These are phyloP conservation scores for Wallacemonas sp. DNA, from an alignment of 208 protist genomes.

Conservation along the genomic window DNA sequence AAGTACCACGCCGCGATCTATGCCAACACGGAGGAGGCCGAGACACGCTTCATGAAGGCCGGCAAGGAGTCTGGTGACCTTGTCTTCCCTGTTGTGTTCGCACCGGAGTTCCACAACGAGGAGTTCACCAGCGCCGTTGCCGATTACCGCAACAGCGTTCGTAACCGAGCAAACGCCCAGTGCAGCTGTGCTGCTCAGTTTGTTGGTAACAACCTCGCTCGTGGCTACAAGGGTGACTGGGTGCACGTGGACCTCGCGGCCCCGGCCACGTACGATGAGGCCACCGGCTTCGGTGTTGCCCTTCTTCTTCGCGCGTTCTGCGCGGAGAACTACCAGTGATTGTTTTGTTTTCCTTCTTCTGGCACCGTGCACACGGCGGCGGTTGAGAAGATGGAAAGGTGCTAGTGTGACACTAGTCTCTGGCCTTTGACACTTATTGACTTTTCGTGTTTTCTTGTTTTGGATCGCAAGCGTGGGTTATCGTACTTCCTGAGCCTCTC, in stretches of 20 bases:
- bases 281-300: constrained; percentile 76
- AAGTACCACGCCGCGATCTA: constrained; percentile 79
- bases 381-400: too few species aligned
- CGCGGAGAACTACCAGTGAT: constrained; percentile 6
- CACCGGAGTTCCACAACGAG: constrained; percentile 78
- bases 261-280: constrained; percentile 60
- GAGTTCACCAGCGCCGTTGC: constrained; percentile 76
- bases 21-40: constrained; percentile 64
- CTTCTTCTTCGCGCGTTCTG: constrained; percentile 60
- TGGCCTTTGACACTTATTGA: too few species aligned
- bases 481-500: background rate
- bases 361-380: too few species aligned
- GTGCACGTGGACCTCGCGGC: constrained; percentile 86
- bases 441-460: background rate
- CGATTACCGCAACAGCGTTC: constrained; percentile 74
- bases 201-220: constrained; percentile 60
- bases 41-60: constrained; percentile 45
- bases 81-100: constrained; percentile 85
- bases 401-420: too few species aligned
- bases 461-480: too few species aligned
- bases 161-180: constrained; percentile 63
- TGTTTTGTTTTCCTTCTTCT: too few species aligned
- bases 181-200: constrained; percentile 85
- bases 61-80: constrained; percentile 73
- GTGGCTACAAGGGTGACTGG: constrained; percentile 69